These are phyloP conservation scores for Postia placenta DNA, from an alignment of 768 basidiomycete genomes.

Conservation along the genomic window DNA sequence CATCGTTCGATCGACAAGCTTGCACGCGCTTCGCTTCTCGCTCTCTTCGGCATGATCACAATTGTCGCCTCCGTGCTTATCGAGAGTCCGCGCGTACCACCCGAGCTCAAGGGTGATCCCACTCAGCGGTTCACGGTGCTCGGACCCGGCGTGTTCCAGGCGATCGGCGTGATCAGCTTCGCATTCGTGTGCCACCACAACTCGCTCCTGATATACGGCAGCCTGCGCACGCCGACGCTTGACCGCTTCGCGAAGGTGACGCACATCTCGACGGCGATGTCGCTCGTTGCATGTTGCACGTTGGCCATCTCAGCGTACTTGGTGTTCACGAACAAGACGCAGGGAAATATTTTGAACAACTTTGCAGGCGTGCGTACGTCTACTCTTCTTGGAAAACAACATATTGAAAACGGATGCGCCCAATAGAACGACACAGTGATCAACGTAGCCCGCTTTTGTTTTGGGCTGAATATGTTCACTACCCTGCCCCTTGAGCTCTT, in stretches of 20 bases:
- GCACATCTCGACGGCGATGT: slow-evolving; percentile 83
- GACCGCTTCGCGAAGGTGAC: slow-evolving; percentile 92
- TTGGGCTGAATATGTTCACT: slow-evolving; percentile 96
- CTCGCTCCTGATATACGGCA: slow-evolving; percentile 93
- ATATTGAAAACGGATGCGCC: slow-evolving; percentile 38
- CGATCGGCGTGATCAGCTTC: slow-evolving; percentile 96
- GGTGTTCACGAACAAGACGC: slow-evolving; percentile 86
- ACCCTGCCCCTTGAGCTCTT: slow-evolving; percentile 95
- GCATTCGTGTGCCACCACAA: slow-evolving; percentile 99
- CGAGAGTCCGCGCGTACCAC: slow-evolving; percentile 70
- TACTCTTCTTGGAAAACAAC: neutral
- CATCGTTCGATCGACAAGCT: slow-evolving; percentile 98
- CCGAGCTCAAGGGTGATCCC: slow-evolving; percentile 73
- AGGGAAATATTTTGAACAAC: slow-evolving; percentile 97
- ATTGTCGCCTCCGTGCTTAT: slow-evolving; percentile 85
- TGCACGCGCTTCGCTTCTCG: slow-evolving; percentile 85
- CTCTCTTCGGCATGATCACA: slow-evolving; percentile 88
- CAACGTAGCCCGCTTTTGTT: slow-evolving; percentile 91
- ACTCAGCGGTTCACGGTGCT: slow-evolving; percentile 69
- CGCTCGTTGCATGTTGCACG: slow-evolving; percentile 76
- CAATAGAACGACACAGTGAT: slow-evolving; percentile 93
- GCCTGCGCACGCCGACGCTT: slow-evolving; percentile 85
- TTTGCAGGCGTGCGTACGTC: slow-evolving; percentile 62
- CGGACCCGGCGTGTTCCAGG: slow-evolving; percentile 81
- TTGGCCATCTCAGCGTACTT: slow-evolving; percentile 84